Conservation (phyloP, 108 stramenopile genomes). For the Fragilaria crotonensis region DNA sequence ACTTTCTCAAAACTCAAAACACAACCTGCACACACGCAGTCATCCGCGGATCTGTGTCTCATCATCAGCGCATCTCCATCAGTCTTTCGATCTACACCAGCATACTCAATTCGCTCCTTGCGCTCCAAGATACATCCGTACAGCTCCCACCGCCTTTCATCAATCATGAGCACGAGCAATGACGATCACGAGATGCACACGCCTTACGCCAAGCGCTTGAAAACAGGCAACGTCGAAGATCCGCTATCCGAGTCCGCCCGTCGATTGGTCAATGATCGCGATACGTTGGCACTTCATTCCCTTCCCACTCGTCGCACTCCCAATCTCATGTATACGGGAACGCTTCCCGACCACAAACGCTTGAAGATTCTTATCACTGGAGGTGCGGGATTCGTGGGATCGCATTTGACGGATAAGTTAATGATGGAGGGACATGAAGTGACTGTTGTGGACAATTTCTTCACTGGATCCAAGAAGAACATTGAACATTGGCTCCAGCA, state of each 20-base stretch:
- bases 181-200: not conserved
- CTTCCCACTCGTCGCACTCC: slow-evolving; percentile 65
- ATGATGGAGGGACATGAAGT: slow-evolving; percentile 99
- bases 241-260: not conserved
- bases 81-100: too few relatives aligned
- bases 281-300: slow-evolving; percentile 48
- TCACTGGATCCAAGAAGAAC: slow-evolving; percentile 96
- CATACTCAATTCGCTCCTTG: too few relatives aligned
- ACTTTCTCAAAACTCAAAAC: too few relatives aligned
- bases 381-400: slow-evolving; percentile 97
- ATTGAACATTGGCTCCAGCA: slow-evolving; percentile 97
- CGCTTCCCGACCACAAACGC: slow-evolving; percentile 62
- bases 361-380: slow-evolving; percentile 92
- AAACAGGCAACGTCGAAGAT: not conserved
- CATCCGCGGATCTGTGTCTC: too few relatives aligned
- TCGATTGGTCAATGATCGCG: slow-evolving; percentile 31
- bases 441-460: slow-evolving; percentile 96
- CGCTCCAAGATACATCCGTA: too few relatives aligned
- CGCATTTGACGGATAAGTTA: slow-evolving; percentile 92
- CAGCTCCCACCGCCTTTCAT: too few relatives aligned
- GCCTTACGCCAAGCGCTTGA: not conserved
- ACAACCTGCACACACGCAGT: too few relatives aligned
- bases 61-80: too few relatives aligned
- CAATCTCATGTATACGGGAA: slow-evolving; percentile 55
- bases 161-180: too few relatives aligned